Percentiles rank a stretch among this genome's conserved stretches.
Conservation (phyloP, 257 asterid genomes). For the Paulownia fortunei region DNA sequence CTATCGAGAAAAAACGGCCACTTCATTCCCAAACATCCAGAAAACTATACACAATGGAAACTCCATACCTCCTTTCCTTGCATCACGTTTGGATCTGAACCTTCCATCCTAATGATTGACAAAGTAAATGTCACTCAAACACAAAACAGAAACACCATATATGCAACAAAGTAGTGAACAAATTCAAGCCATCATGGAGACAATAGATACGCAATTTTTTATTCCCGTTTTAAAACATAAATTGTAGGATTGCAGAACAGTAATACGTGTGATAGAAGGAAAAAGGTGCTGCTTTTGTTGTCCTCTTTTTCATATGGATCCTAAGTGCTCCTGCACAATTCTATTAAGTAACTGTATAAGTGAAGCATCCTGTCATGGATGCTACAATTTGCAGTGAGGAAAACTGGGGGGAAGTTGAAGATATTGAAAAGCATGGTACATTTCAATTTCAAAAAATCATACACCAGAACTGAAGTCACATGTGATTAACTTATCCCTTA, state of each 20-base stretch:
- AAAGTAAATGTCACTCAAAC: constrained; percentile 46
- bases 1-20: neutral
- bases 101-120: constrained; percentile 85
- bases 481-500: neutral
- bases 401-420: neutral
- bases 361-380: neutral
- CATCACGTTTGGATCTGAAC: constrained; percentile 96
- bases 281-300: neutral
- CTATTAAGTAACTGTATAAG: neutral
- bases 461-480: neutral
- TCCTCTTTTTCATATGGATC: neutral
- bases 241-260: neutral
- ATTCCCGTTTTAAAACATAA: neutral
- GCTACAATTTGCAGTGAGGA: neutral
- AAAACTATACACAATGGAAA: constrained; percentile 27
- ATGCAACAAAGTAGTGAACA: constrained; percentile 10
- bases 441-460: neutral
- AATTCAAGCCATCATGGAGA: constrained; percentile 12
- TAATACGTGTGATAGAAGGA: neutral
- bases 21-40: constrained; percentile 20
- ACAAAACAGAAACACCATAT: constrained; percentile 27
- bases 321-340: constrained; percentile 2
- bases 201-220: neutral
- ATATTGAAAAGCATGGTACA: neutral
- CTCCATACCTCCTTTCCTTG: constrained; percentile 94